These are phyloP conservation scores for Saccharomycopsis malanga DNA, from an alignment of 805 yeast species.

Conservation along the genomic window DNA sequence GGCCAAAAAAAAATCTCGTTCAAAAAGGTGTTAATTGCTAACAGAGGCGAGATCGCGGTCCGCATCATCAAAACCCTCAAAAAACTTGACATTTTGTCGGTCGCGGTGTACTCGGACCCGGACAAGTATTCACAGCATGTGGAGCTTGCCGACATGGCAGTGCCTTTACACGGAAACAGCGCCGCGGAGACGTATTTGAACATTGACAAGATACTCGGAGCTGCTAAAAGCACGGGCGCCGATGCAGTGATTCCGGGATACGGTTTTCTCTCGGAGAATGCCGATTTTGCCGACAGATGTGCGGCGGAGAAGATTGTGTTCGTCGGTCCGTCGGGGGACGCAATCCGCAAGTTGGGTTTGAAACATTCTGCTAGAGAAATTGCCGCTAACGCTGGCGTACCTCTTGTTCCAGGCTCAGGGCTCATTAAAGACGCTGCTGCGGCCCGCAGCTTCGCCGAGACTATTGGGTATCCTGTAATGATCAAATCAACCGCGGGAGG, in stretches of 20 bases:
- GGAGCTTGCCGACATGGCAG: conserved; percentile 69
- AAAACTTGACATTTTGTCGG: conserved; percentile 66
- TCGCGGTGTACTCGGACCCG: conserved; percentile 86
- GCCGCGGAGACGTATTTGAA: conserved; percentile 90
- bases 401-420: conserved; percentile 96
- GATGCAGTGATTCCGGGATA: conserved; percentile 98
- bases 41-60: conserved; percentile 97
- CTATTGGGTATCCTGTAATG: conserved; percentile 75
- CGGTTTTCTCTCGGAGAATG: conserved; percentile 94
- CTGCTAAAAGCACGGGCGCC: conserved; percentile 77
- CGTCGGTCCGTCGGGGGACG: conserved; percentile 95
- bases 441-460: conserved; percentile 62
- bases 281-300: conserved; percentile 90
- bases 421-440: conserved; percentile 64
- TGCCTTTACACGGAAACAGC: conserved; percentile 68
- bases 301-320: conserved; percentile 76
- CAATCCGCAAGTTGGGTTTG: conserved; percentile 83
- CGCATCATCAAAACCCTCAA: conserved; percentile 85
- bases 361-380: conserved; percentile 96
- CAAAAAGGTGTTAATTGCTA: conserved; percentile 72
- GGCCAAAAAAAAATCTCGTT: conserved; percentile 24
- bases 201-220: conserved; percentile 76
- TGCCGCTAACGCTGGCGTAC: conserved; percentile 87
- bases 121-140: conserved; percentile 89
- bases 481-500: conserved; percentile 98